Evolutionary conservation across 169 alveolate genomes (phyloP).

Genomic region (Toxoplasma gondii): DNA sequence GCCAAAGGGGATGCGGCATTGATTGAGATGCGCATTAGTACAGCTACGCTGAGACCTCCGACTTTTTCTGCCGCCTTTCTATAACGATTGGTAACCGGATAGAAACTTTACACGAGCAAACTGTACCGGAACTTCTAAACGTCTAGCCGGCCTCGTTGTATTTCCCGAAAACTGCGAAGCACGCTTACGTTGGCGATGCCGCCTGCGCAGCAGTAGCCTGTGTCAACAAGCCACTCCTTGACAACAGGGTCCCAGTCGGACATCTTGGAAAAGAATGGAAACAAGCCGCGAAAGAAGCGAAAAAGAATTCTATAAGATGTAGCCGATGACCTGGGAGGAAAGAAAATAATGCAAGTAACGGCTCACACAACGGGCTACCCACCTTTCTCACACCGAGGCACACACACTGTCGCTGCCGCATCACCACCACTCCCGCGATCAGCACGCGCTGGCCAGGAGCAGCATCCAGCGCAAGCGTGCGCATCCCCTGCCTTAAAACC

Average conservation of each 20-base stretch:
- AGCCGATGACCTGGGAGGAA: not conserved
- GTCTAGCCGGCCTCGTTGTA: no score
- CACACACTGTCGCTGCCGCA: not conserved
- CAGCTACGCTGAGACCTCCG: no score
- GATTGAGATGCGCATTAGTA: no score
- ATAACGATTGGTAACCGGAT: no score
- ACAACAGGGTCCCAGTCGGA: constrained; percentile 71
- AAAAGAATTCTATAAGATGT: not conserved
- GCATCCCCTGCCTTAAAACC: not conserved
- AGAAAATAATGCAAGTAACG: not conserved
- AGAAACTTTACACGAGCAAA: no score
- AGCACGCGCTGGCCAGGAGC: constrained; percentile 7
- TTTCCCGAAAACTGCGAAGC: not conserved
- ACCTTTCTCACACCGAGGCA: not conserved
- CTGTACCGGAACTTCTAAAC: no score
- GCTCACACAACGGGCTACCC: not conserved
- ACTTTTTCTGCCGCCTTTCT: no score
- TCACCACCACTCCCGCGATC: constrained; percentile 5
- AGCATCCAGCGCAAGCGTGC: not conserved
- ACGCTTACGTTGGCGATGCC: constrained; percentile 69
- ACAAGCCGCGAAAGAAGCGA: not conserved
- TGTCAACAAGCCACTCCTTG: constrained; percentile 75
- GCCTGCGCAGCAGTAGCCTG: constrained; percentile 73
- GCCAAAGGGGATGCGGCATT: no score
- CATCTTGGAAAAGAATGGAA: not conserved